Conservation (phyloP, 805 yeast species). For the Wickerhamomyces sydowiorum region DNA sequence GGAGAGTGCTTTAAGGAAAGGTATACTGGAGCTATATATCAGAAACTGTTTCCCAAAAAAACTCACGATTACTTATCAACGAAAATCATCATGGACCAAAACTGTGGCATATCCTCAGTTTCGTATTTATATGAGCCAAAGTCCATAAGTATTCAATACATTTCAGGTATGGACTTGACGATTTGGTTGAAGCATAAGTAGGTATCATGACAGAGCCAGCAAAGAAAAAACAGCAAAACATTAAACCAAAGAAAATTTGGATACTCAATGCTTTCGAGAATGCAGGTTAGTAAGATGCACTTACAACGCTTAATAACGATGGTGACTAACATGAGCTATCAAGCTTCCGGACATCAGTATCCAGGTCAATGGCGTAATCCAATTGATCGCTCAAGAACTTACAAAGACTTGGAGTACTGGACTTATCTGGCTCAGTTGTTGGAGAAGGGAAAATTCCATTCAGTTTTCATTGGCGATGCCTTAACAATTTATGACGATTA, state of each 20-base stretch:
- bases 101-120: background rate
- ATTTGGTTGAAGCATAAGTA: too few relatives aligned
- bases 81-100: too few relatives aligned
- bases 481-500: constrained; percentile 33
- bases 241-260: constrained; percentile 3
- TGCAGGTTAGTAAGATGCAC: too few relatives aligned
- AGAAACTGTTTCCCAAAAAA: too few relatives aligned
- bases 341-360: constrained; percentile 4
- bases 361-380: constrained; percentile 9
- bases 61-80: too few relatives aligned
- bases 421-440: constrained; percentile 27
- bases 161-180: too few relatives aligned
- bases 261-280: constrained; percentile 10
- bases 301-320: too few relatives aligned
- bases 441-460: constrained; percentile 31
- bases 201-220: constrained; percentile 1
- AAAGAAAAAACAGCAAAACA: constrained; percentile 1
- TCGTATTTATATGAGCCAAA: background rate
- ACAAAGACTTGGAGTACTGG: constrained; percentile 27
- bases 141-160: too few relatives aligned
- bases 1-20: too few relatives aligned
- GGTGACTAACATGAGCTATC: too few relatives aligned
- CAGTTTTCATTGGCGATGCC: constrained; percentile 32
- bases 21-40: too few relatives aligned
- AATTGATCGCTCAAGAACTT: constrained; percentile 4